Percentiles rank a stretch among this genome's conserved stretches.
phyloP scores from a whole-genome alignment of 768 basidiomycete species.

The Suillus hirtellus region DNA sequence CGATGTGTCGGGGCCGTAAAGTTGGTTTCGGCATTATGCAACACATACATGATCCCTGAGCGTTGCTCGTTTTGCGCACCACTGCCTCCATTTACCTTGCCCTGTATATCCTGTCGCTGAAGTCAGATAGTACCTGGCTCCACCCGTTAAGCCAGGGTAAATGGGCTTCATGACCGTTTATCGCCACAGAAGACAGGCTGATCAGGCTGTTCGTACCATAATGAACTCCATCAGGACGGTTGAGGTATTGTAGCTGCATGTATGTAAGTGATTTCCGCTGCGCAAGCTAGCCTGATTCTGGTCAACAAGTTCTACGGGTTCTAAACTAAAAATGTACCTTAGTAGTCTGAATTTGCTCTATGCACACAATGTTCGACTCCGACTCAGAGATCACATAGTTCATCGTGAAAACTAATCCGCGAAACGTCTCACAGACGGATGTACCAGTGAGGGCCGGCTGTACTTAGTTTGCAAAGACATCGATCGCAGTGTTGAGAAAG shows the following conservation, averaged over 20 bases:
- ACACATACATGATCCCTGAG: neutral
- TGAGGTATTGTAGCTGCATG: neutral
- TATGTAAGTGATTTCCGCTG: neutral
- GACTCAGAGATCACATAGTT: neutral
- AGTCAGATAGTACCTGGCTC: neutral
- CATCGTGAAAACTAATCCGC: neutral
- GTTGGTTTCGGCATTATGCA: neutral
- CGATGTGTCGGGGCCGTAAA: neutral
- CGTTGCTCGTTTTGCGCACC: neutral
- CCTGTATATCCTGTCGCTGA: neutral
- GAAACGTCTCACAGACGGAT: neutral
- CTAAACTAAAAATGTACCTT: neutral
- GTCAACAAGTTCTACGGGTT: neutral
- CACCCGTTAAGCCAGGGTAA: neutral
- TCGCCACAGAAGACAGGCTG: neutral
- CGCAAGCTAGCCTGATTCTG: neutral
- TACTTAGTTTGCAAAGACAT: neutral
- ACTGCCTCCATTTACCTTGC: neutral
- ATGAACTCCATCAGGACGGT: neutral
- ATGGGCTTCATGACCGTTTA: neutral
- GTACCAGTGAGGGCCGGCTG: neutral
- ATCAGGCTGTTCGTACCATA: neutral
- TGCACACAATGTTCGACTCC: neutral
- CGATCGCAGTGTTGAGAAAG: neutral
- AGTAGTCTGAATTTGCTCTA: neutral